phyloP scores from a whole-genome alignment of 257 asterid species.

The Plectranthus barbatus region DNA sequence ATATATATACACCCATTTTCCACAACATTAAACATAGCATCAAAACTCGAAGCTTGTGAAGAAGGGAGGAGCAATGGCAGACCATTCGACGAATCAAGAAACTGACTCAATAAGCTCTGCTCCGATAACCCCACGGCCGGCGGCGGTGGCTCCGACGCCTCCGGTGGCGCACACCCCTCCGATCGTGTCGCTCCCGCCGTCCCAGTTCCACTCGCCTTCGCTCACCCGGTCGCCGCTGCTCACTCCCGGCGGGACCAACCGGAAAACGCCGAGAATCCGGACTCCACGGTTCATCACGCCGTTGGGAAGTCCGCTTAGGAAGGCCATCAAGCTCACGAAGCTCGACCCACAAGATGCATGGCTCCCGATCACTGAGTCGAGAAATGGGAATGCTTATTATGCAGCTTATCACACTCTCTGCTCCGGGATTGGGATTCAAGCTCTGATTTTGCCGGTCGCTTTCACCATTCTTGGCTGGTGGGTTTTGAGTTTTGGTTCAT shows the following conservation, averaged over 20 bases:
- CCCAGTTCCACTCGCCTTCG: slow-evolving; percentile 76
- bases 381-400: slow-evolving; percentile 76
- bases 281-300: slow-evolving; percentile 74
- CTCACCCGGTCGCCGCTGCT: slow-evolving; percentile 68
- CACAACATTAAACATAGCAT: background rate
- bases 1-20: slow-evolving; percentile 1
- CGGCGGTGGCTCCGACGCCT: slow-evolving; percentile 31
- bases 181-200: slow-evolving; percentile 60
- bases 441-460: slow-evolving; percentile 79
- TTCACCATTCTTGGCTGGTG: slow-evolving; percentile 94
- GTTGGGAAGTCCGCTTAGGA: slow-evolving; percentile 66
- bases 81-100: background rate
- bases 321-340: slow-evolving; percentile 60
- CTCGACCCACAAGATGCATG: slow-evolving; percentile 85
- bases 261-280: slow-evolving; percentile 41
- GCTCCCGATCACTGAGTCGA: slow-evolving; percentile 82
- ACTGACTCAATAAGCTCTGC: slow-evolving; percentile 19
- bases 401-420: slow-evolving; percentile 83
- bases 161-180: slow-evolving; percentile 33
- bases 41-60: too few relatives aligned
- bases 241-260: slow-evolving; percentile 27
- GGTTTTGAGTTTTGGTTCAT: too few relatives aligned
- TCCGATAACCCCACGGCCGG: slow-evolving; percentile 43
- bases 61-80: slow-evolving; percentile 11
- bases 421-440: slow-evolving; percentile 91